Percentiles rank a stretch among this genome's conserved stretches.
Conservation (phyloP, 768 basidiomycete species). For the Serendipita sp. region DNA sequence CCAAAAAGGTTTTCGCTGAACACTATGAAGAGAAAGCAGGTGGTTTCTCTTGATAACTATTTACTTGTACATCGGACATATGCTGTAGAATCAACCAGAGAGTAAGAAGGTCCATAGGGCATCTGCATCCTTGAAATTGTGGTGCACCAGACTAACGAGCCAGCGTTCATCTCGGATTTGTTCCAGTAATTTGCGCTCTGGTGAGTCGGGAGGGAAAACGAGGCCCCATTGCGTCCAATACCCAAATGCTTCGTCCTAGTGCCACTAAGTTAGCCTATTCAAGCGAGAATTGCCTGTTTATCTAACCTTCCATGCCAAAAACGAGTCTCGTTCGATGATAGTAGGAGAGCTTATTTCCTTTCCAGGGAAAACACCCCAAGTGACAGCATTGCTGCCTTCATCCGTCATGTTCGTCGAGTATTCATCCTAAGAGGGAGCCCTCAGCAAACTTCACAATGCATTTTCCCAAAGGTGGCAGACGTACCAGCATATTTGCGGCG, state of each 20-base stretch:
- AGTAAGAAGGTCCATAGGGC: slow-evolving; percentile 80
- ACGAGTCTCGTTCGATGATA: slow-evolving; percentile 88
- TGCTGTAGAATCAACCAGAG: slow-evolving; percentile 10
- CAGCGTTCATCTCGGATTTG: slow-evolving; percentile 56
- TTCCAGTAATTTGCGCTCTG: slow-evolving; percentile 59
- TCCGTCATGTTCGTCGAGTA: slow-evolving; percentile 63
- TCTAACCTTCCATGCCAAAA: slow-evolving; percentile 88
- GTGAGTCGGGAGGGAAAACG: slow-evolving; percentile 62
- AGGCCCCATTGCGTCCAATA: slow-evolving; percentile 94
- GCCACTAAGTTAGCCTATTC: slow-evolving; percentile 7
- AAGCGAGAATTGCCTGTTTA: not conserved
- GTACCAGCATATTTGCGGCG: slow-evolving; percentile 62
- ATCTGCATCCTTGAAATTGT: slow-evolving; percentile 67
- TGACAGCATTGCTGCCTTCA: slow-evolving; percentile 80
- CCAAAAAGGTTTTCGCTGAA: slow-evolving; percentile 56
- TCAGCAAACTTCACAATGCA: not conserved
- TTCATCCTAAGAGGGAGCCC: slow-evolving; percentile 39
- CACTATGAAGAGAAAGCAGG: slow-evolving; percentile 30
- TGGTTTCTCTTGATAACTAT: not conserved
- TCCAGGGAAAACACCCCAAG: slow-evolving; percentile 96
- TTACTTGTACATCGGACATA: too few species aligned
- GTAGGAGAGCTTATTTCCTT: slow-evolving; percentile 94
- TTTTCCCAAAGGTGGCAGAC: slow-evolving; percentile 13
- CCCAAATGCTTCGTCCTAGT: slow-evolving; percentile 85
- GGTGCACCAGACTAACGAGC: slow-evolving; percentile 86